A percentile compares a stretch with the other conserved stretches of the same genome.
Evolutionary conservation across 2,329 filamentous ascomycete species (phyloP).

Genomic region (Aspergillus pseudoglaucus): DNA sequence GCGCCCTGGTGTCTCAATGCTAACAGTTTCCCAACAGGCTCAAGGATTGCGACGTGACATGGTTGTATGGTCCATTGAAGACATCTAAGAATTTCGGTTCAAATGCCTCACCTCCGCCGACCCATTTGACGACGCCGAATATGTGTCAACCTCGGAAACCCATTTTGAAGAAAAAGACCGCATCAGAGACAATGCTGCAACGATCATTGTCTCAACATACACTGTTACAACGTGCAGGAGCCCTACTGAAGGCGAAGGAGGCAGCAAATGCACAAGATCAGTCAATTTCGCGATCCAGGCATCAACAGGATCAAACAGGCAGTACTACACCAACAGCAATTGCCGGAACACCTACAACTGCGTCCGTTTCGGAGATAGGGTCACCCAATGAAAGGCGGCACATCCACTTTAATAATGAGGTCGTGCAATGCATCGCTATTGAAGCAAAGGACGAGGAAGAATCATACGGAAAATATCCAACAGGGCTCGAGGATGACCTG

Average conservation of each 20-base stretch:
- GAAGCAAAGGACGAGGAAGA: slow-evolving; percentile 76
- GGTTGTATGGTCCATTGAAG: slow-evolving; percentile 91
- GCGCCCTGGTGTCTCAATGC: neutral
- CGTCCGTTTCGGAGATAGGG: slow-evolving; percentile 63
- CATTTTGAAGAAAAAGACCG: slow-evolving; percentile 92
- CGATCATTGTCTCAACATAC: slow-evolving; percentile 82
- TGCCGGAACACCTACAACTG: slow-evolving; percentile 59
- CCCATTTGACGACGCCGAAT: slow-evolving; percentile 53
- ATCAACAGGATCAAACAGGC: neutral
- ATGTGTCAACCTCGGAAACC: slow-evolving; percentile 76
- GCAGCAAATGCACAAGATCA: slow-evolving; percentile 51
- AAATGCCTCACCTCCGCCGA: slow-evolving; percentile 45
- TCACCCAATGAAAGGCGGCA: slow-evolving; percentile 65
- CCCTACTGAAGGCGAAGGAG: slow-evolving; percentile 76
- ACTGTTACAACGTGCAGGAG: slow-evolving; percentile 80
- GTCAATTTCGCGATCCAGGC: neutral
- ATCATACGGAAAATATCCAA: slow-evolving; percentile 33
- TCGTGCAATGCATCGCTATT: slow-evolving; percentile 91
- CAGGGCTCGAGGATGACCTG: slow-evolving; percentile 45
- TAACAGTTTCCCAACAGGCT: slow-evolving; percentile 55
- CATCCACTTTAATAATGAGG: slow-evolving; percentile 94
- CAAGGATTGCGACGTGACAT: slow-evolving; percentile 95
- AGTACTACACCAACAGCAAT: slow-evolving; percentile 27
- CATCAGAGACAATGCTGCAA: slow-evolving; percentile 92
- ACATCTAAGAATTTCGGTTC: slow-evolving; percentile 53